Evolutionary conservation across 495 filamentous ascomycete genomes (phyloP).

Genomic region (Tuber magnatum): DNA sequence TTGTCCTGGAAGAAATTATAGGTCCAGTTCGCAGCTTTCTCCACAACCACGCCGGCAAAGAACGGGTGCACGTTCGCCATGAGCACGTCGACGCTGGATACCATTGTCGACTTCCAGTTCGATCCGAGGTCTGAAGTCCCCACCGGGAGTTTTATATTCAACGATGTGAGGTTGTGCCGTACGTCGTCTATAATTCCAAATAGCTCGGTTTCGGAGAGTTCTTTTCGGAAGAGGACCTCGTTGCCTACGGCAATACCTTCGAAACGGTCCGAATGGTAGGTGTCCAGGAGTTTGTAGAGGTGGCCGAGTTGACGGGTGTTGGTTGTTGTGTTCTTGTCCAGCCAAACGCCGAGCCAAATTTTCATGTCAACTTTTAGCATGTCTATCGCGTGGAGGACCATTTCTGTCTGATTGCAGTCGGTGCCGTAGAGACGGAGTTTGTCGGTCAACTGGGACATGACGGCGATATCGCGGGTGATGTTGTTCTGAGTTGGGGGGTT

Average conservation of each 20-base stretch:
- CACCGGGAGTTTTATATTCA: constrained; percentile 63
- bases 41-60: constrained; percentile 70
- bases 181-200: constrained; percentile 59
- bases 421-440: constrained; percentile 87
- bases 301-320: constrained; percentile 71
- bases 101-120: constrained; percentile 68
- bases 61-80: constrained; percentile 99
- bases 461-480: constrained; percentile 82
- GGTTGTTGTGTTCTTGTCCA: constrained; percentile 75
- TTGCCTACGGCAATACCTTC: constrained; percentile 88
- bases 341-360: constrained; percentile 94
- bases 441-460: constrained; percentile 86
- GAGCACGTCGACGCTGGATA: constrained; percentile 65
- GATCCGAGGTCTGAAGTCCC: constrained; percentile 86
- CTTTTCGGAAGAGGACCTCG: constrained; percentile 78
- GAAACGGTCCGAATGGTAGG: constrained; percentile 59
- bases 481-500: constrained; percentile 85
- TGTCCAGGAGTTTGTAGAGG: constrained; percentile 71
- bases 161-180: constrained; percentile 59
- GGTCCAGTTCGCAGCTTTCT: constrained; percentile 72
- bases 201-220: constrained; percentile 61
- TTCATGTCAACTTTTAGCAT: constrained; percentile 71
- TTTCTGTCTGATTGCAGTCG: constrained; percentile 95
- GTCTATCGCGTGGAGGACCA: constrained; percentile 79
- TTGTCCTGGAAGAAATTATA: constrained; percentile 67